Evolutionary conservation across 441 rosid species (phyloP), one percentile per base, ranked within the genome.

Genomic region (Mallotus japonicus): DNA sequence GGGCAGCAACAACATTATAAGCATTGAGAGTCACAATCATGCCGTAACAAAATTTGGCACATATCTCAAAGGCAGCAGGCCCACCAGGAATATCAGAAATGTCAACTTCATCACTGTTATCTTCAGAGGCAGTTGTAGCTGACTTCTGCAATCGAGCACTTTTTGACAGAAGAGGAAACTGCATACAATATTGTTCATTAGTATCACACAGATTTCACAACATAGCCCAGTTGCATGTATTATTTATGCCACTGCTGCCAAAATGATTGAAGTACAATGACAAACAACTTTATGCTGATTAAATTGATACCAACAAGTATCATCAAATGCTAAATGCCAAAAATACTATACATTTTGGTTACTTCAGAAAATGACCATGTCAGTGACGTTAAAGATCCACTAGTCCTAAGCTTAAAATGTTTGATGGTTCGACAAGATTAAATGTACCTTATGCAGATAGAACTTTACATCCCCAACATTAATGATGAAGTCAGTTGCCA

Each of bases 131-230:
- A 65, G 74, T 74, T 59, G 86, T 82, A 37, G 87, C 89, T 63
- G 84, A 71, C 82, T 87, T 92, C 80, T 89, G 96, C 40, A 92
- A 76, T 68, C 73, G 76, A 19, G 86, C 86, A 73, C 94, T 82
- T 70, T 90, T 92, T 10, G 97, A 89, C 69, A 90, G 85, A n/a
- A n/a, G 94, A 71, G 97, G 97, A 80, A 92, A 92, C 96, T 92
- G 89, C 83, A 77, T 2, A 61, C 3, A 65, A 67, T 44, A n/a
- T 37, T 44, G 58, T 65, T 61, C 59, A 77, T 6, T 51, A 6
- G 75, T 19, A 57, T 58, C 62, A 75, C 15, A 76, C 63, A 16
- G 24, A 16, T 63, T 37, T 40, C n/a, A 32, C 46, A 13, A 67
- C 20, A 56, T 10, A 42, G 66, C 49, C 62, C n/a, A 65, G 6